Evolutionary conservation across 1,284 basidiomycete species (phyloP).

Genomic region (Pulveroboletus sp.): DNA sequence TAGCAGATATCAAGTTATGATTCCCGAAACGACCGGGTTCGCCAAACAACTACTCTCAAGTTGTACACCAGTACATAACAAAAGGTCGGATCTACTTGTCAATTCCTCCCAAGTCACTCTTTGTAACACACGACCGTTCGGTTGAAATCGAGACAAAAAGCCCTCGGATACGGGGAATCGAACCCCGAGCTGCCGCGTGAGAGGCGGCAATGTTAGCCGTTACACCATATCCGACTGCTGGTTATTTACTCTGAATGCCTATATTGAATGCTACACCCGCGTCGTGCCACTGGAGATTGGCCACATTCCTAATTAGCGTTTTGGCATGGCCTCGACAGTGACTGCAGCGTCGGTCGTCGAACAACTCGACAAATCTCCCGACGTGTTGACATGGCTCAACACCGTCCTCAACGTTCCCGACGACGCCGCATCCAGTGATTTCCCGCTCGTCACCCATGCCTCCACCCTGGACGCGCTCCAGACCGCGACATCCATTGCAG

Average conservation of each 20-base stretch:
- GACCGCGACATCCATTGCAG: slow-evolving; percentile 75
- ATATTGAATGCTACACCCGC: no score
- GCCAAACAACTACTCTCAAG: no score
- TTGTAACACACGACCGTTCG: no score
- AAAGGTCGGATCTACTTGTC: no score
- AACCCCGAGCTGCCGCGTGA: slow-evolving; percentile 65
- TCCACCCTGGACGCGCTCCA: slow-evolving; percentile 45
- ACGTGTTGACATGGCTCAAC: slow-evolving; percentile 70
- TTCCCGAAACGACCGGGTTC: no score
- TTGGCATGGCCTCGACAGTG: slow-evolving; percentile 30
- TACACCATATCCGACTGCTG: slow-evolving; percentile 66
- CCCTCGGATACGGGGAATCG: slow-evolving; percentile 60
- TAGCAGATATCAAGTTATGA: no score
- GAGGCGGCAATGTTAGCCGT: slow-evolving; percentile 73
- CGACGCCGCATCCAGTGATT: slow-evolving; percentile 25
- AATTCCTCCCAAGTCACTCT: no score
- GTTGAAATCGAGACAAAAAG: slow-evolving; percentile 9
- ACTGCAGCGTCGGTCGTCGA: slow-evolving; percentile 33
- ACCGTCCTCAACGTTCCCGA: slow-evolving; percentile 47
- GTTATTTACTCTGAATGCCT: no score
- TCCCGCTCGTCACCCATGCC: slow-evolving; percentile 17
- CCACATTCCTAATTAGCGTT: slow-evolving; percentile 19
- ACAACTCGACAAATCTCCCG: slow-evolving; percentile 44
- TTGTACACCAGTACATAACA: no score
- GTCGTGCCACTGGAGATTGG: no score